Evolutionary conservation across 768 basidiomycete genomes (phyloP), one percentile per base, ranked within the genome.

Genomic region (Phylloporus rhodoxanthus): DNA sequence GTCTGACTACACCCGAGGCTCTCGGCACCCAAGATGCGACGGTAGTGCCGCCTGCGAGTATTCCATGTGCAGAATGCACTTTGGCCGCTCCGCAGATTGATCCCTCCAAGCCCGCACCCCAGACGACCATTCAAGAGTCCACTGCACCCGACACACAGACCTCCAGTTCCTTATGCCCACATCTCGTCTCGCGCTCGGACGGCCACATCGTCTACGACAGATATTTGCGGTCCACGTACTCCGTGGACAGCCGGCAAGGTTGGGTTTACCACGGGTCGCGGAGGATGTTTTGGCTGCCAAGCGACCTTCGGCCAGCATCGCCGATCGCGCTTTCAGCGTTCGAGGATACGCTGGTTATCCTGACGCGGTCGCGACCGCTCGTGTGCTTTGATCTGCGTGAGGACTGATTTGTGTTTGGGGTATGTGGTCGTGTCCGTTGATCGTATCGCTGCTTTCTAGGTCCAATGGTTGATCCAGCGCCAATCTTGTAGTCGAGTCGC

Each of bases 241-340:
- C 51, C 2, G 43, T 59, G 20, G 44, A 58, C 14, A 15, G 19
- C 21, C 37, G 20, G 15, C n/a, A 50, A 32, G 58, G 58, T n/a
- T 59, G 53, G 58, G 43, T 59, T 4, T 53, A 50, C 46, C 40
- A 15, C 5, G 54, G 58, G 5, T 52, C 48, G 30, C 44, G 26
- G 39, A 32, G 57, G 26, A 45, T 59, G 42, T 48, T 55, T 14
- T 59, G 57, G 58, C 17, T 59, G 14, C 58, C 54, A 4, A n/a
- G n/a, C 21, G 54, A 55, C n/a, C 20, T 55, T 7, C 53, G 54
- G 28, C 58, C 57, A 2, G 25, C 13, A 1, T 47, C 42, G 28
- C 38, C 57, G 36, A 45, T 7, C 0, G 48, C 40, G 8, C 19
- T 59, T 8, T 38, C 44, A 19, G 58, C 54, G n/a, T 50, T 50